These are phyloP conservation scores for Chrysanthemum seticuspe DNA, from an alignment of 129 eudicot species.

Conservation along the genomic window DNA sequence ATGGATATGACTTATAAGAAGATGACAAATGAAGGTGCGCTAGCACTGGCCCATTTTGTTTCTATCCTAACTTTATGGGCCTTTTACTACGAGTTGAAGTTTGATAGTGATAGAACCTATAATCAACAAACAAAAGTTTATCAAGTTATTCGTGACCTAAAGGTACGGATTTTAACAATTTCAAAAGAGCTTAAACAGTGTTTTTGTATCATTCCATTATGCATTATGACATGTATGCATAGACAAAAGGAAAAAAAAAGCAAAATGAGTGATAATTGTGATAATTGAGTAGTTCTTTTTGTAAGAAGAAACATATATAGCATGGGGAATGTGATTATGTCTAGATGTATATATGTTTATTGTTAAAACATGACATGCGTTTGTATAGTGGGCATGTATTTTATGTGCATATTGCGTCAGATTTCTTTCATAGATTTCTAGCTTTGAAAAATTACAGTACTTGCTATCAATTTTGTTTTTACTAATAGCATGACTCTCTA, in stretches of 20 bases:
- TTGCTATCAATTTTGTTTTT: not conserved
- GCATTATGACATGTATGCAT: not conserved
- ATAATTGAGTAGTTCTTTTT: not conserved
- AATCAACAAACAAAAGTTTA: not conserved
- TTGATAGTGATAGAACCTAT: not conserved
- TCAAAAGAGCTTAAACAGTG: not conserved
- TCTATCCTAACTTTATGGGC: not conserved
- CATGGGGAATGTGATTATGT: constrained; percentile 1
- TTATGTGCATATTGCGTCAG: not conserved
- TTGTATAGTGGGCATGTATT: not conserved
- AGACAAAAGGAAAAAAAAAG: constrained; percentile 5
- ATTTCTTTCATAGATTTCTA: not conserved
- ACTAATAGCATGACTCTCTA: no score
- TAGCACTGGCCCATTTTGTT: constrained; percentile 22
- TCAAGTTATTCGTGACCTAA: not conserved
- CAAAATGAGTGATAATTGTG: constrained; percentile 7
- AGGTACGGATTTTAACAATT: not conserved
- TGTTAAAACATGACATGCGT: not conserved
- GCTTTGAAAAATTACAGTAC: not conserved
- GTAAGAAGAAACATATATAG: not conserved
- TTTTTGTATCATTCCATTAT: not conserved
- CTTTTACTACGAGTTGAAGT: not conserved
- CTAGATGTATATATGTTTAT: not conserved
- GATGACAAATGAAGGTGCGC: not conserved
- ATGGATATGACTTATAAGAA: not conserved